These are phyloP conservation scores for Cystobasidium ongulense DNA, from an alignment of 768 basidiomycete species.

Conservation along the genomic window DNA sequence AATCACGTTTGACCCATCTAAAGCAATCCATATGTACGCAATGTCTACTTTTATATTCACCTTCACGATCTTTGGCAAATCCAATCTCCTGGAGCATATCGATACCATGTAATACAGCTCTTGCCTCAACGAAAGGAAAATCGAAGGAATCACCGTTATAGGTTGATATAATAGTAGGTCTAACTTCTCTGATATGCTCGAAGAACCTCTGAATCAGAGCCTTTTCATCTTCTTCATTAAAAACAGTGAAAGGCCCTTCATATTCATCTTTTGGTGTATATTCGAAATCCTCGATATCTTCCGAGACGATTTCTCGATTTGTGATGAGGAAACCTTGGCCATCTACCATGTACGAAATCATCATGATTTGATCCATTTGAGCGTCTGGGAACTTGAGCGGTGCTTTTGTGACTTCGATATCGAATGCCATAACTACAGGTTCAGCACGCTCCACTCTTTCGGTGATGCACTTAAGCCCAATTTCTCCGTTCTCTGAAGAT, in stretches of 20 bases:
- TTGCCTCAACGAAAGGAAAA: constrained; percentile 87
- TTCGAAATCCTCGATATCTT: constrained; percentile 97
- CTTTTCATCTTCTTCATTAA: constrained; percentile 70
- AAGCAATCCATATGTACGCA: constrained; percentile 99
- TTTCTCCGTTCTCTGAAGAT: constrained; percentile 60
- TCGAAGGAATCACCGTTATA: constrained; percentile 99
- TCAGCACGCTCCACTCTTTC: constrained; percentile 96
- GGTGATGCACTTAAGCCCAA: constrained; percentile 59
- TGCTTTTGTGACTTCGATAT: constrained; percentile 98
- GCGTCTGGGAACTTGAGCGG: constrained; percentile 99
- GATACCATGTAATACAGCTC: constrained; percentile 77
- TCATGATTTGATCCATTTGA: constrained; percentile 95
- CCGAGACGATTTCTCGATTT: constrained; percentile 91
- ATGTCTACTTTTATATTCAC: constrained; percentile 84
- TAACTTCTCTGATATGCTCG: constrained; percentile 81
- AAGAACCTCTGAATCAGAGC: constrained; percentile 58
- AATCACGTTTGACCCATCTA: constrained; percentile 96
- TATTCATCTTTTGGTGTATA: constrained; percentile 98
- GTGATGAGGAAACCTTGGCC: constrained; percentile 96
- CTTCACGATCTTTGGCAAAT: constrained; percentile 80
- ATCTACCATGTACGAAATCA: constrained; percentile 99
- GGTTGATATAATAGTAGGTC: constrained; percentile 93
- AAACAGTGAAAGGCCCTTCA: constrained; percentile 89
- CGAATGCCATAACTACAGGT: constrained; percentile 96
- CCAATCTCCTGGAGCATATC: constrained; percentile 95